Evolutionary conservation across 768 basidiomycete species (phyloP), one percentile per base, ranked within the genome.

Genomic region (Collybiopsis confluens): DNA sequence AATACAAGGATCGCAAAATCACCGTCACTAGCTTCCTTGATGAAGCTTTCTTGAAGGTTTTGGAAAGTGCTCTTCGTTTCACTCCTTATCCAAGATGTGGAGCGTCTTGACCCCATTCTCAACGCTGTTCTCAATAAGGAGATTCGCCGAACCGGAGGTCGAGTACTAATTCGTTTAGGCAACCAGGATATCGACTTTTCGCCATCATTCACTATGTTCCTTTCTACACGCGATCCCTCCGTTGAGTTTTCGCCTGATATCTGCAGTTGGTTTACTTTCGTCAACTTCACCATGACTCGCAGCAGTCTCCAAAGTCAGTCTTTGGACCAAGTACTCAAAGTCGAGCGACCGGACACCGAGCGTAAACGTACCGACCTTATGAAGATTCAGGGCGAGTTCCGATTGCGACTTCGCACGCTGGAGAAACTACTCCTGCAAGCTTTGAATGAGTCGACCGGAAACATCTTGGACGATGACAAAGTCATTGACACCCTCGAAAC

Each of bases 181-280:
- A 98, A 80, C 65, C 97, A 99, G 73, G 97, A 99, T 61, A 98
- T 99, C 68, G 97, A 99, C 67, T 98, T 98, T 68, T 99, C 97
- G 0, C 97, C 97, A 5, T 87, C 97, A n/a, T 99, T 99, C 78
- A 97, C 92, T 4, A 95, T 99, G 92, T 99, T 99, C 83, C 78
- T 99, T 41, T 92, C 96, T 2, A 99, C 97, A 9, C 77, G 97
- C 20, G 95, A 99, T 68, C 95, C 97, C 2, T 96, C 96, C 0
- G 89, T 97, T 57, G 94, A 98, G 62, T 98, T 99, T 71, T 91
- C 96, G 11, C 94, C 97, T 2, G 97, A 99, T 67, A 95, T 99
- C 61, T 98, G 96, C 77, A 96, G 93, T 75, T 85, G 97, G 56
- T 91, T 96, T 24, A 92, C 90, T 0, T 93, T 95, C 62, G 92